Percentiles rank a stretch among this genome's conserved stretches.
Evolutionary conservation across 2,329 filamentous ascomycete genomes (phyloP).

Genomic region (Talaromyces sp.): DNA sequence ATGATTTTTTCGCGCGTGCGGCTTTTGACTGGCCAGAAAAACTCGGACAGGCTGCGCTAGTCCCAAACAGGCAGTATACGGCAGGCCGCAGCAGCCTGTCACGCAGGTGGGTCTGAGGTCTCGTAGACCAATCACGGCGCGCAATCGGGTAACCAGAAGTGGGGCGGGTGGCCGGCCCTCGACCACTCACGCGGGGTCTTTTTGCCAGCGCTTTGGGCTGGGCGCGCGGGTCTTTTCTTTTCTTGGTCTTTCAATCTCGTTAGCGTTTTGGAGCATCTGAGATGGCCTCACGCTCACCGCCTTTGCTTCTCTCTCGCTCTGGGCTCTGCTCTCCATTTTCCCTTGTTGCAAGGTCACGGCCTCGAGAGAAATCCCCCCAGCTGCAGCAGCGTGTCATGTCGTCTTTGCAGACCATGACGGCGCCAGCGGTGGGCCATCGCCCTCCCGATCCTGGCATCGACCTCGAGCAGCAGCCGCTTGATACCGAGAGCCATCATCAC

Average conservation of each 20-base stretch:
- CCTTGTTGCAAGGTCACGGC: conserved; percentile 13
- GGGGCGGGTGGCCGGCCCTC: background rate
- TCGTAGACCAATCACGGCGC: background rate
- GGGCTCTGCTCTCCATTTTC: conserved; percentile 12
- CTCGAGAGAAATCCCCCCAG: conserved; percentile 10
- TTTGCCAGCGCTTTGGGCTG: conserved; percentile 1
- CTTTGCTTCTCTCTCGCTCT: conserved; percentile 19
- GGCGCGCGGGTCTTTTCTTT: background rate
- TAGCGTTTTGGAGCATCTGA: conserved; percentile 11
- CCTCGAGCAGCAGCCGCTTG: conserved; percentile 24
- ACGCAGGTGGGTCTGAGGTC: background rate
- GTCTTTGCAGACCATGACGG: conserved; percentile 45
- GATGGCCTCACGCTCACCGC: conserved; percentile 18
- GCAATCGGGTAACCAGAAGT: background rate
- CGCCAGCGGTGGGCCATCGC: conserved; percentile 43
- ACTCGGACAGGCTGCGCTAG: background rate
- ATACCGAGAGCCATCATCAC: background rate
- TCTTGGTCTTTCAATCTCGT: too few species aligned
- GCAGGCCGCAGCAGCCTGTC: background rate
- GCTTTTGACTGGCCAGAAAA: background rate
- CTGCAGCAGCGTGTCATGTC: conserved; percentile 38
- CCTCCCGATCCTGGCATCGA: conserved; percentile 36
- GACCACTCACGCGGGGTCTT: background rate
- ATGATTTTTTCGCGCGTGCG: background rate
- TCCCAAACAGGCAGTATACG: background rate